These are phyloP conservation scores for Draba incana DNA, from an alignment of 345 rosid genomes.

Conservation along the genomic window DNA sequence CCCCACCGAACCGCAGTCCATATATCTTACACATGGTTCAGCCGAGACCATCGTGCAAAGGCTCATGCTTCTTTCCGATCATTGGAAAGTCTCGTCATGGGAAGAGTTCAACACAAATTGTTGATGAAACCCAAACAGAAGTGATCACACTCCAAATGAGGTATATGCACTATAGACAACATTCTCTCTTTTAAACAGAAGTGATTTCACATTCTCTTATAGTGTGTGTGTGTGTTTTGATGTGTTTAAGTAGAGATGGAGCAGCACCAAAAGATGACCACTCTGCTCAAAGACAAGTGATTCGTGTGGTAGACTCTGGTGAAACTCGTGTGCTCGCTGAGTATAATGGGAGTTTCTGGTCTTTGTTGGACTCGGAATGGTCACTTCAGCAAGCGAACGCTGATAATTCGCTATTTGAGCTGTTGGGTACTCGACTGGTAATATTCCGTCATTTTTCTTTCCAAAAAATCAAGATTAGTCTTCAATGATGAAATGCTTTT, in stretches of 20 bases:
- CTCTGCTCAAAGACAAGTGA: constrained; percentile 55
- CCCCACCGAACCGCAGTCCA: constrained; percentile 63
- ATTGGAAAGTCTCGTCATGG: constrained; percentile 50
- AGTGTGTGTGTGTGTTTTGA: not conserved
- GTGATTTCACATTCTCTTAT: no score
- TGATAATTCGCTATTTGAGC: constrained; percentile 57
- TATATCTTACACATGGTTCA: constrained; percentile 58
- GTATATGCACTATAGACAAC: constrained; percentile 46
- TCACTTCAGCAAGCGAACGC: constrained; percentile 50
- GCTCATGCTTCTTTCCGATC: constrained; percentile 62
- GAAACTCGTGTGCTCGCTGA: constrained; percentile 69
- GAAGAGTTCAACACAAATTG: constrained; percentile 50
- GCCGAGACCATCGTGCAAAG: constrained; percentile 44
- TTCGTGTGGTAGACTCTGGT: constrained; percentile 52
- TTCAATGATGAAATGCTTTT: constrained; percentile 27
- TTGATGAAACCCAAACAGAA: constrained; percentile 63
- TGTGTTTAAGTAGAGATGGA: constrained; percentile 47
- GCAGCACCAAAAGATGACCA: constrained; percentile 38
- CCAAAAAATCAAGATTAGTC: not conserved
- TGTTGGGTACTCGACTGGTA: constrained; percentile 70
- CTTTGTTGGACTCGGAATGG: constrained; percentile 71
- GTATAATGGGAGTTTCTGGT: constrained; percentile 59
- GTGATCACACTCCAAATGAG: constrained; percentile 80
- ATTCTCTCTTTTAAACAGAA: not conserved
- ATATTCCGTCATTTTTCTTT: constrained; percentile 10